Evolutionary conservation across 305 asterid genomes (phyloP).

Genomic region (Fraxinus latifolia): DNA sequence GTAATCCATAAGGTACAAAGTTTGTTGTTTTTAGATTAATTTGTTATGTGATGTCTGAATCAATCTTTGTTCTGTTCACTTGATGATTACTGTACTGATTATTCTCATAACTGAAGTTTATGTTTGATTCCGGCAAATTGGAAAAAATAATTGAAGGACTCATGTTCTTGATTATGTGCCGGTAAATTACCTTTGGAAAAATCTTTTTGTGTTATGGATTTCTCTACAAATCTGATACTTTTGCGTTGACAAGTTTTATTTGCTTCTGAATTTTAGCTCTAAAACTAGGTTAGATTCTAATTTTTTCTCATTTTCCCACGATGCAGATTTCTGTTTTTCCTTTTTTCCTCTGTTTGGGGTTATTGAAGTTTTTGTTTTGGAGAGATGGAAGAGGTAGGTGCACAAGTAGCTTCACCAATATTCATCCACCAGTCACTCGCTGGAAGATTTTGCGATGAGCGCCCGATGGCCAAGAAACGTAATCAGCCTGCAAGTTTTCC

Average conservation of each 20-base stretch:
- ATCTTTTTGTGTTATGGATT: background rate
- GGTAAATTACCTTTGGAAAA: background rate
- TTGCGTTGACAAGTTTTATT: background rate
- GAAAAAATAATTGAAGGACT: background rate
- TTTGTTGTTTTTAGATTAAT: background rate
- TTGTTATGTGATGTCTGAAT: background rate
- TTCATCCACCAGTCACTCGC: constrained; percentile 46
- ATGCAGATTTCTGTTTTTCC: constrained; percentile 27
- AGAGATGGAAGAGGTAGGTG: constrained; percentile 63
- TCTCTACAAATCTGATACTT: background rate
- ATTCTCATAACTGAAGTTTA: background rate
- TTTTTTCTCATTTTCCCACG: background rate
- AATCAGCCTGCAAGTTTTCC: constrained; percentile 34
- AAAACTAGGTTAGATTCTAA: constrained; percentile 7
- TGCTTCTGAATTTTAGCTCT: background rate
- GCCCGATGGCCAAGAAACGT: constrained; percentile 56
- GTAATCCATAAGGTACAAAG: constrained; percentile 31
- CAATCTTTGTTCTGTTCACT: background rate
- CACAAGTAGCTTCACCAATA: constrained; percentile 54
- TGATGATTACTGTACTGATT: background rate
- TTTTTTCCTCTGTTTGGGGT: background rate
- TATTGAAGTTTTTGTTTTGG: background rate
- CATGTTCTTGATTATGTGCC: background rate
- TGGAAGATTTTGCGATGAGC: constrained; percentile 40
- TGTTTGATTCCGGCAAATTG: background rate